Evolutionary conservation across 345 rosid genomes (phyloP).

Genomic region (Raphanus raphanistrum): DNA sequence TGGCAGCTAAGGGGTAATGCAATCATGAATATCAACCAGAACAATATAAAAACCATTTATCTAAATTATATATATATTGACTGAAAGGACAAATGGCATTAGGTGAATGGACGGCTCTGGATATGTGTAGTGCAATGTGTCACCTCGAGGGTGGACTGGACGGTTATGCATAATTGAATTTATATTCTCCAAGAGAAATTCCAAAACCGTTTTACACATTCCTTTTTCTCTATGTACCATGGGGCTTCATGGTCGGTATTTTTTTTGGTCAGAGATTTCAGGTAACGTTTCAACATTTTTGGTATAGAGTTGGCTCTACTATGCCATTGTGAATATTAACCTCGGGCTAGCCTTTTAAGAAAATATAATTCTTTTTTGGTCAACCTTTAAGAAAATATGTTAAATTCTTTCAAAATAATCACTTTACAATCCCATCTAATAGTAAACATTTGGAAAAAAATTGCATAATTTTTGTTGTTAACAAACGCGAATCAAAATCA

Average conservation of each 20-base stretch:
- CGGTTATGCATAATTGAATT: background rate
- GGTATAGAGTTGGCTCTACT: background rate
- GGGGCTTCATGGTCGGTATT: background rate
- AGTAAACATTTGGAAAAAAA: background rate
- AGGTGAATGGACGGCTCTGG: slow-evolving; percentile 1
- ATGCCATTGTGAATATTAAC: background rate
- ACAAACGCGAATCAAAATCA: no score
- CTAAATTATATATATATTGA: background rate
- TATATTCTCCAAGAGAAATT: background rate
- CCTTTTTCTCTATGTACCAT: background rate
- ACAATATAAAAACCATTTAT: background rate
- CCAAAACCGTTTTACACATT: background rate
- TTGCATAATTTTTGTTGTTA: background rate
- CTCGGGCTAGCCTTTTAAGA: background rate
- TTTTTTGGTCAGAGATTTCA: background rate
- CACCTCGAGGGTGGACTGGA: background rate
- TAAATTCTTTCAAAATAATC: background rate
- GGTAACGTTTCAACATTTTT: background rate
- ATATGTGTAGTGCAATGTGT: background rate
- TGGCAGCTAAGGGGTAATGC: background rate
- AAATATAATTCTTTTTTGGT: background rate
- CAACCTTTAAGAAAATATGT: no score
- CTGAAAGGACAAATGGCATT: background rate
- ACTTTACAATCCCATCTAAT: background rate
- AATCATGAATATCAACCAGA: background rate